Conservation (phyloP, 1,284 basidiomycete species). For the Apiotrichum akiyoshidainum region DNA sequence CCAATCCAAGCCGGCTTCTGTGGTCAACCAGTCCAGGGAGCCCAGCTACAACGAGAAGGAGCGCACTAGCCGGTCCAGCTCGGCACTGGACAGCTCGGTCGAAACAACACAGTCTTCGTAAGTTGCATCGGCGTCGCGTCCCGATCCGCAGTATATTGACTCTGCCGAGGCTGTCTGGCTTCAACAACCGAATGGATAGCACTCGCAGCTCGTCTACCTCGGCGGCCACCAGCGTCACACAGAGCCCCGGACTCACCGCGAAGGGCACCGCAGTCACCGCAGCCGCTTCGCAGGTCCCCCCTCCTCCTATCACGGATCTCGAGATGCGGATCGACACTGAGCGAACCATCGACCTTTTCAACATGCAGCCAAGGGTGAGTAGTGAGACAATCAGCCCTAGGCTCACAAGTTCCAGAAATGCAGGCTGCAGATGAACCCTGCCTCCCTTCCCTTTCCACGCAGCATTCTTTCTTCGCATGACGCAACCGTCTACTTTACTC, state of each 20-base stretch:
- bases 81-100: constrained; percentile 37
- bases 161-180: constrained; percentile 37
- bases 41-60: constrained; percentile 35
- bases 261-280: constrained; percentile 10
- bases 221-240: constrained; percentile 36
- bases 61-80: constrained; percentile 38
- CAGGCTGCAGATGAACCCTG: constrained; percentile 83
- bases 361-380: constrained; percentile 85
- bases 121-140: constrained; percentile 13
- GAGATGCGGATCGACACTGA: constrained; percentile 77
- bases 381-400: not conserved
- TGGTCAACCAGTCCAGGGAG: constrained; percentile 22
- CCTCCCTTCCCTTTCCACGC: constrained; percentile 74
- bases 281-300: constrained; percentile 8
- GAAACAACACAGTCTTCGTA: constrained; percentile 42
- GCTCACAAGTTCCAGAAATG: constrained; percentile 62
- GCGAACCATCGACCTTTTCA: constrained; percentile 86
- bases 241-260: constrained; percentile 35
- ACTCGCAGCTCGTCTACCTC: constrained; percentile 39
- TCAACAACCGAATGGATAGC: constrained; percentile 44
- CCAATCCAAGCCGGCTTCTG: constrained; percentile 1
- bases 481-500: constrained; percentile 72
- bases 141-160: constrained; percentile 10
- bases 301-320: constrained; percentile 65
- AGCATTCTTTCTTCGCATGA: constrained; percentile 72